A percentile compares a stretch with the other conserved stretches of the same genome.
Evolutionary conservation across 768 basidiomycete species (phyloP).

Genomic region (Tricholoma sp.): DNA sequence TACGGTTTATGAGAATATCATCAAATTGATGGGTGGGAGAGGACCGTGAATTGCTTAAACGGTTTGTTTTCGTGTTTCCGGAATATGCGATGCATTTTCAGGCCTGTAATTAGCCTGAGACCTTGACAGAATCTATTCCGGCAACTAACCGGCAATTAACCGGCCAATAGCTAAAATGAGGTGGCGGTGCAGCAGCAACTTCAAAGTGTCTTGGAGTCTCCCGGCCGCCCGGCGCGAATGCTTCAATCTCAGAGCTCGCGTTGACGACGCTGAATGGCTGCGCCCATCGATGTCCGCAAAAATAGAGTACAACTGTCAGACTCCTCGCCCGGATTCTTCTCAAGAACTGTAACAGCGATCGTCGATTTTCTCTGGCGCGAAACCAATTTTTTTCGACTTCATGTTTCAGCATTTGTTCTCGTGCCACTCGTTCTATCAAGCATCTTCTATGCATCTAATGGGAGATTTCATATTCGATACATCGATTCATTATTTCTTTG

Average conservation of each 20-base stretch:
- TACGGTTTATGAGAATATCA: conserved; percentile 84
- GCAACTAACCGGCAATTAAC: neutral
- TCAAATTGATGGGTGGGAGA: conserved; percentile 35
- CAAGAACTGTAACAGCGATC: neutral
- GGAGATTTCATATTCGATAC: conserved; percentile 41
- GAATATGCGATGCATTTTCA: neutral
- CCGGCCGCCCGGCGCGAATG: too few relatives aligned
- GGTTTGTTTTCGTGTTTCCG: neutral
- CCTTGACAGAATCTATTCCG: neutral
- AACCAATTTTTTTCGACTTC: conserved; percentile 50
- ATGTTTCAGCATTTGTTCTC: conserved; percentile 45
- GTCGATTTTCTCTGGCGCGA: conserved; percentile 3
- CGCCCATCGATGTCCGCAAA: neutral
- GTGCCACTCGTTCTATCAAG: conserved; percentile 55
- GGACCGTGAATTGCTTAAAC: neutral
- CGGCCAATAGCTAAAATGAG: neutral
- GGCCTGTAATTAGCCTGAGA: too few relatives aligned
- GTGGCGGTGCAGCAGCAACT: neutral
- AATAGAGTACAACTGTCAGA: neutral
- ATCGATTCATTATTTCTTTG: conserved; percentile 59
- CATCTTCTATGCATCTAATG: conserved; percentile 66
- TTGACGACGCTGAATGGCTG: neutral
- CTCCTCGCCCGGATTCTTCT: neutral
- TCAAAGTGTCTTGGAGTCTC: too few relatives aligned
- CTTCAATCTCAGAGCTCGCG: neutral